Conservation (phyloP, 148 eudicot species). For the Rhododendron molle region DNA sequence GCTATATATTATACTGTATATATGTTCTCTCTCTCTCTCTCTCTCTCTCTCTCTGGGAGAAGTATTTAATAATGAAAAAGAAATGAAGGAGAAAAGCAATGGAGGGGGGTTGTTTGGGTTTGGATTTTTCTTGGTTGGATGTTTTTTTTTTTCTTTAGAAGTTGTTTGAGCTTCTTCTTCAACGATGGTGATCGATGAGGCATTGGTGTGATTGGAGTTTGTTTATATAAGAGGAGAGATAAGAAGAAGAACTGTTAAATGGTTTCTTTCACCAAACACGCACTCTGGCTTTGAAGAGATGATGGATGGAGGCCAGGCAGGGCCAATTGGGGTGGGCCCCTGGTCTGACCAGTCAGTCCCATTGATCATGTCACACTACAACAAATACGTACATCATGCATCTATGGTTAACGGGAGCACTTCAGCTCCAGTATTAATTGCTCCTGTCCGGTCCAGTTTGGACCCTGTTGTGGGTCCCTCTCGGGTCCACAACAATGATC, state of each 20-base stretch:
- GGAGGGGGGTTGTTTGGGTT: background rate
- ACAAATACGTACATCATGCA: background rate
- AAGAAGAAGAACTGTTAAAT: no score
- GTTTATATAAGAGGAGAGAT: no score
- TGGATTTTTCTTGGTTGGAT: background rate
- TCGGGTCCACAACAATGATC: no score
- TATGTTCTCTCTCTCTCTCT: background rate
- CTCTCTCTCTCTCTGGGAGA: background rate
- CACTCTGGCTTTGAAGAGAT: background rate
- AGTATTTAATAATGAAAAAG: background rate
- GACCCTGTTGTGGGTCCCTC: no score
- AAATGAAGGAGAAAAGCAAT: background rate
- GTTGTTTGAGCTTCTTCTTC: background rate
- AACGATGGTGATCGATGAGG: background rate
- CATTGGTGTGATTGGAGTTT: background rate
- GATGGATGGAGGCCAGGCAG: background rate
- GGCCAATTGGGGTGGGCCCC: background rate
- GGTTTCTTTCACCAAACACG: background rate
- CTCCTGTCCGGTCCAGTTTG: no score
- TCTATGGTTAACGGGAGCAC: no score
- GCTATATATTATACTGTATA: no score
- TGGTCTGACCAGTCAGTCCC: background rate
- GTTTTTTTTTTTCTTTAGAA: background rate
- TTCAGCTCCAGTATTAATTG: no score
- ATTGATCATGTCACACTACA: background rate